Evolutionary conservation across 495 filamentous ascomycete species (phyloP), one percentile per base, ranked within the genome.

Genomic region (Daldinia childiae): DNA sequence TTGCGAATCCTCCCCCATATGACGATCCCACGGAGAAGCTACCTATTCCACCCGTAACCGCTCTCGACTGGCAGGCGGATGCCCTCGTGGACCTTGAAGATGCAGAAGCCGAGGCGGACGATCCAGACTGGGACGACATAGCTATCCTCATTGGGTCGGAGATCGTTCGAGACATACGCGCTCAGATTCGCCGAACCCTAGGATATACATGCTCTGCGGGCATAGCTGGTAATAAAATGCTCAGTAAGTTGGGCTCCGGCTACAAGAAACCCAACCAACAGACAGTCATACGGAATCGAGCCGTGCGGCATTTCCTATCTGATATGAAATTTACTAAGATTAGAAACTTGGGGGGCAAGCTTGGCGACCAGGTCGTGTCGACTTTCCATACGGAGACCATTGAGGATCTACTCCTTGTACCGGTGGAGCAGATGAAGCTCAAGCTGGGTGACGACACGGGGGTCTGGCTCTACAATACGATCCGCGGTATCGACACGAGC

Each of bases 91-190:
- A 94, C 75, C 78, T 95, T 60, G 89, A 93, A 72, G 79, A 86
- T 41, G 84, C 85, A 12, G 89, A 95, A 71, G 87, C 85, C 4
- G 93, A 95, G 74, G 86, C 91, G 50, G 90, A 92, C 73, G 90
- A 94, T 76, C 93, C 92, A 4, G 94, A 97, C 79, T 99, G 96
- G 96, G 95, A 99, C 81, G 95, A 98, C 82, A 86, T 98, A 74
- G 92, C 88, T 15, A 92, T 97, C 76, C 81, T 91, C 24, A 86
- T 97, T 64, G 94, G 91, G 0, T 92, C 93, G 8, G 93, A 97
- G 76, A 95, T 98, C 72, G 90, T 97, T 38, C 87, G 92, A n/a
- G 82, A 87, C 50, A 84, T 98, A 27, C 86, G 95, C 26, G 81
- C 80, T 9, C 82, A 85, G 29, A 87, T 98, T 34, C 87, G 86